Percentiles rank a stretch among this genome's conserved stretches.
Conservation (phyloP, 2,329 filamentous ascomycete species). For the Cordyceps fumosorosea region DNA sequence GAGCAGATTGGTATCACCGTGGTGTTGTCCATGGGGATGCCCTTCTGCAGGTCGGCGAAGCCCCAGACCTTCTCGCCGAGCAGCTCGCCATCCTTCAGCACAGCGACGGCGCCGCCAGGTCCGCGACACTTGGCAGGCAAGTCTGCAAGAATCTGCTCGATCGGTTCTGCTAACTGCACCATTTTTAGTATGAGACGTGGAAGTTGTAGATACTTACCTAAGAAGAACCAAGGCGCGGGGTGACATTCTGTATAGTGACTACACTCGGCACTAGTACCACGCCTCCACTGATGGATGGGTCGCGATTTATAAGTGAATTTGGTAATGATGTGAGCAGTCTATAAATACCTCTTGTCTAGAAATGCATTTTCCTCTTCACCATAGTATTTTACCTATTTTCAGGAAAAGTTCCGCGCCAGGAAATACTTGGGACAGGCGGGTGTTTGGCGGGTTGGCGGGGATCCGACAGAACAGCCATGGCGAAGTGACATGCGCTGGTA, state of each 20-base stretch:
- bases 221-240: neutral
- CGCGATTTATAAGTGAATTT: neutral
- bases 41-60: conserved; percentile 33
- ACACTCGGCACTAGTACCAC: neutral
- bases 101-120: conserved; percentile 35
- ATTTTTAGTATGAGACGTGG: neutral
- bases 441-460: neutral
- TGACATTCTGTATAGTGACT: neutral
- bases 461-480: too few species aligned
- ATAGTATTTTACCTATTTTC: neutral
- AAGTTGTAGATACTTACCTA: neutral
- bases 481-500: too few species aligned
- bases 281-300: neutral
- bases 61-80: conserved; percentile 34
- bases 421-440: neutral
- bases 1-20: conserved; percentile 39
- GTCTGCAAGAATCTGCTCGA: conserved; percentile 10
- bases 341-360: neutral
- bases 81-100: conserved; percentile 36
- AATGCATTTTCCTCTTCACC: neutral
- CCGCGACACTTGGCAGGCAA: conserved; percentile 22
- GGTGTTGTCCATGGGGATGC: conserved; percentile 28
- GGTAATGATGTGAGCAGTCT: neutral
- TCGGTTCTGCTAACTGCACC: conserved; percentile 1
- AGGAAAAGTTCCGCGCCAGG: too few species aligned